Evolutionary conservation across 345 rosid genomes (phyloP), one percentile per base, ranked within the genome.

Genomic region (Gynandropsis gynandra): DNA sequence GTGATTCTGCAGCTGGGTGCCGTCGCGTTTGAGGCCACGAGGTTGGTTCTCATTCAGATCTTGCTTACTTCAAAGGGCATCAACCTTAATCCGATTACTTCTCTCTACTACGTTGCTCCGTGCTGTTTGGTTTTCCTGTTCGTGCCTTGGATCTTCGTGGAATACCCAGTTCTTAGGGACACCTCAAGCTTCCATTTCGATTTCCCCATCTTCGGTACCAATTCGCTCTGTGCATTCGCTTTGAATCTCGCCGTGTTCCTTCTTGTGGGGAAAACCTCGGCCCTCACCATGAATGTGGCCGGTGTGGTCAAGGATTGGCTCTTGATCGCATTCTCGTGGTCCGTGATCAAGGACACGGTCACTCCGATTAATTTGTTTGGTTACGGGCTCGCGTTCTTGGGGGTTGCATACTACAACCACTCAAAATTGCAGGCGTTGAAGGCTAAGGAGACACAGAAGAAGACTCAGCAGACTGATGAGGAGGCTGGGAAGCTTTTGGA

Each of bases 271-370:
- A 90, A 90, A 66, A 90, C 98, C 10, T 90, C 98, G 0, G 98
- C 98, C 9, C 66, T 90, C 67, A 87, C 98, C 4, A 90, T 90
- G 98, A 90, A 90, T 64, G 98, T 90, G 35, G 98, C 98, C 34
- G 97, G 97, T 42, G 96, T 89, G 5, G 97, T 89, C 1, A 89
- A 89, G 70, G 97, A 89, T 56, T 89, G 96, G 98, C 52, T 90
- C 11, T 64, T 90, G 80, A 90, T 90, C 16, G 98, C 98, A 0
- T 90, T 90, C 60, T 90, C 98, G 0, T 90, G 98, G 98, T 89
- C 97, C 0, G 90, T 89, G 42, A 89, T 89, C 18, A 87, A 90
- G 81, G 98, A 90, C 48, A 90, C 96, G 0, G 98, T 90, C 4
- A 90, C 98, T 7, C 95, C 92, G 0, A 52, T 90, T 0, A 90